Evolutionary conservation across 2,329 filamentous ascomycete species (phyloP), one percentile per base, ranked within the genome.

Genomic region (Pyrenophora seminiperda): DNA sequence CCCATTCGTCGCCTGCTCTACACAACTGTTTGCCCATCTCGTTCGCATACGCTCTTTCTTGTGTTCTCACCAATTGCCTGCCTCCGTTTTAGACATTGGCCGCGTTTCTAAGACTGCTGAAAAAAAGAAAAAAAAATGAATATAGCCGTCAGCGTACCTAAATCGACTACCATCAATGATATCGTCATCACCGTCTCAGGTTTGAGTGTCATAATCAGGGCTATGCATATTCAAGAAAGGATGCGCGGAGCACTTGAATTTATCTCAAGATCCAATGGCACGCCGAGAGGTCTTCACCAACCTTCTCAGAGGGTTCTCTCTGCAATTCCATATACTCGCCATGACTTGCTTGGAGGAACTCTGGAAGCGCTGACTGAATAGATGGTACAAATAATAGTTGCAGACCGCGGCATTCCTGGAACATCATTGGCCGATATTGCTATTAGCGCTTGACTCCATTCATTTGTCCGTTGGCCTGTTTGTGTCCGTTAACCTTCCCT

Each of bases 391-490:
- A 30, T 27, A 30, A 39, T 29, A 34, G 33, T 29, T 30, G 15
- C 30, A 51, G 15, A 30, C 39, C 52, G 40, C 22, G 39, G 15
- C 39, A 34, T 41, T 38, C 13, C 32, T 39, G 43, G 37, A 47
- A 49, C 29, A 27, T 36, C 47, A 56, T 34, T 34, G 22, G 41
- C 53, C 54, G 38, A 48, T 47, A 62, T 47, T 41, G 47, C 56
- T 43, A 63, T 64, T 61, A 73, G 65, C 67, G 68, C 60, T 70
- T 72, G 47, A 71, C 63, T 62, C 70, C 68, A 62, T 73, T 73
- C 37, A 72, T 63, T 54, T 73, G 68, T 42, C 69, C 71, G 54
- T 73, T 74, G 50, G 61, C 62, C 58, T 70, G 69, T 59, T 65
- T 71, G 52, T 73, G 71, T 38, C 70, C 68, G 49, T 73, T 73